Percentiles rank a stretch among this genome's conserved stretches.
Conservation (phyloP, 2,329 filamentous ascomycete species). For the Cladobotryum mycophilum region DNA sequence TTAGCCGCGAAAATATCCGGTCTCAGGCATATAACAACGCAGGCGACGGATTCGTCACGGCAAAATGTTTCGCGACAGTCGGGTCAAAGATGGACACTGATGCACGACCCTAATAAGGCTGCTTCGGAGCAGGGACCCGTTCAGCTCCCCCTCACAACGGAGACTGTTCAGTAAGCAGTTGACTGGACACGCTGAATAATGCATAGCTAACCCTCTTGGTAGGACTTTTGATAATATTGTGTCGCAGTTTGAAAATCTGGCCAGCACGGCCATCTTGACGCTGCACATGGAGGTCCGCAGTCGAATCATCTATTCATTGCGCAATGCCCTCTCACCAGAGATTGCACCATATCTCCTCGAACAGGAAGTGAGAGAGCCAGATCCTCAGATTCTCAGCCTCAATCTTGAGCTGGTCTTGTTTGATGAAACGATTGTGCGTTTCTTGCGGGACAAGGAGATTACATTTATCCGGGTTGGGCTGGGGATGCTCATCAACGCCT, state of each 20-base stretch:
- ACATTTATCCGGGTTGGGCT: constrained; percentile 72
- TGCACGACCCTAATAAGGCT: constrained; percentile 56
- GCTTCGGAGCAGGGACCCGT: constrained; percentile 60
- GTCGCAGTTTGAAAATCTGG: constrained; percentile 74
- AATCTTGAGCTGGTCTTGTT: constrained; percentile 82
- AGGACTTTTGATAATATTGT: constrained; percentile 84
- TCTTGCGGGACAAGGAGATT: constrained; percentile 65
- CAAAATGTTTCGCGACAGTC: constrained; percentile 49
- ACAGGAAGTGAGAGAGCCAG: constrained; percentile 69
- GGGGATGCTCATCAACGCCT: constrained; percentile 69
- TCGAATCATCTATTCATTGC: constrained; percentile 74
- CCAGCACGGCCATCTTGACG: constrained; percentile 71
- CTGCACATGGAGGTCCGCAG: constrained; percentile 85
- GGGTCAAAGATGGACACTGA: constrained; percentile 75
- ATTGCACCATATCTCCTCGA: constrained; percentile 59
- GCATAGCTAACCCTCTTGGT: background rate
- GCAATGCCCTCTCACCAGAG: constrained; percentile 53
- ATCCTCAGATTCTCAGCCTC: constrained; percentile 72
- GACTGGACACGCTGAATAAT: background rate
- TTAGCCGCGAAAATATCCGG: constrained; percentile 75
- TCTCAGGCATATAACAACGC: constrained; percentile 73
- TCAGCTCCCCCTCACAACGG: constrained; percentile 80
- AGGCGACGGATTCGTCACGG: constrained; percentile 60
- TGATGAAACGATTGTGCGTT: constrained; percentile 71
- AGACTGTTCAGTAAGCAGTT: constrained; percentile 66